phyloP scores from a whole-genome alignment of 345 rosid genomes.

The Streptanthus diversifolius region DNA sequence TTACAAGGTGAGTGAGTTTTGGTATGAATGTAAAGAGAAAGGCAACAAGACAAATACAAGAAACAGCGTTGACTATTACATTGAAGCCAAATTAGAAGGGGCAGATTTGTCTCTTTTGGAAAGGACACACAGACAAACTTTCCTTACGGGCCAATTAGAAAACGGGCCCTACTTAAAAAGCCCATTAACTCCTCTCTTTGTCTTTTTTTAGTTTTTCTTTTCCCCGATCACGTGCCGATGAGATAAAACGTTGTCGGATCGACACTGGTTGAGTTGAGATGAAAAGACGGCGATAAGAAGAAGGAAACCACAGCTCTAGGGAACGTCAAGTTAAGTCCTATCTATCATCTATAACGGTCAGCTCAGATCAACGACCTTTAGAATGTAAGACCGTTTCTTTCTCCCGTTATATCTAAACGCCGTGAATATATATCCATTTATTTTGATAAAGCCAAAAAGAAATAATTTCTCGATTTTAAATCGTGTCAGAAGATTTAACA shows the following conservation, averaged over 20 bases:
- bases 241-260: neutral
- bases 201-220: neutral
- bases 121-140: slow-evolving; percentile 32
- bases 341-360: slow-evolving; percentile 13
- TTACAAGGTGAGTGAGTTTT: neutral
- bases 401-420: slow-evolving; percentile 5
- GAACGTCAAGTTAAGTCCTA: slow-evolving; percentile 15
- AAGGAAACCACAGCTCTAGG: neutral
- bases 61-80: slow-evolving; percentile 28
- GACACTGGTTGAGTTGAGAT: neutral
- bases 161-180: slow-evolving; percentile 31
- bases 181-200: slow-evolving; percentile 35
- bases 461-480: neutral
- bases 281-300: slow-evolving; percentile 19
- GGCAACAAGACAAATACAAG: neutral
- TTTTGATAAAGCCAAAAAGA: neutral
- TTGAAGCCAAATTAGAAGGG: slow-evolving; percentile 24
- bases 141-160: slow-evolving; percentile 21
- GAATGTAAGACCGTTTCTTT: neutral
- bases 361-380: neutral
- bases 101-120: slow-evolving; percentile 31
- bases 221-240: slow-evolving; percentile 17
- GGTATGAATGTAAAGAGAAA: too few species aligned
- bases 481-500: slow-evolving; percentile 27
- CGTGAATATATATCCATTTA: neutral